Base-by-base conservation (phyloP, 257 asterid genomes). In the Solanum habrochaites region DNA sequence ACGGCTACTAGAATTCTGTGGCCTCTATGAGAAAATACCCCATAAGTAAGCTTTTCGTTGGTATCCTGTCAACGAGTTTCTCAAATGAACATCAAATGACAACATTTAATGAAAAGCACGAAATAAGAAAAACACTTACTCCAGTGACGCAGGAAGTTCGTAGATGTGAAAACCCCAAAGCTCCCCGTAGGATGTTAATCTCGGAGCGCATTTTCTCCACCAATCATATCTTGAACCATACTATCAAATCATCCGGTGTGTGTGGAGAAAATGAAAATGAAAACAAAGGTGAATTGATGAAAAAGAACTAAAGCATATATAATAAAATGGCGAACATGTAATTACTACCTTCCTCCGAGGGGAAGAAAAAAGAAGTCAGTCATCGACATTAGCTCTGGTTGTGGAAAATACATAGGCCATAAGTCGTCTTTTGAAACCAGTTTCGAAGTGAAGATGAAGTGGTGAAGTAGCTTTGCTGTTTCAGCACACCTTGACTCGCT, bases 21-120 rank as follows among this genome's bases (percentile, higher is more conserved):
- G 91, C 45, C 90, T 85, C 93, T 90, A n/a, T n/a, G n/a, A n/a
- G 83, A 95, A 96, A 71, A 95, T 96, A 0, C 98, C 99, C 99
- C 98, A 96, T 25, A 96, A 90, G 85, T 92, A 96, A 83, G 87
- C 88, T 80, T 93, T 91, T 7, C 88, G 88, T 52, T 88, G 90
- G 80, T 91, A 96, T 88, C 91, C 97, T 96, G 96, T 91, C 91
- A 29, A 31, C 32, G 32, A 31, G n/a, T 31, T 31, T 31, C 3
- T 31, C 32, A 31, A 31, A 31, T 31, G 3, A 31, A 31, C 32
- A 31, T 31, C 3, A 43, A 16, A 75, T 27, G 13, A 67, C 39
- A 29, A 29, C 16, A 27, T 70, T 40, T 70, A 32, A 31, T n/a
- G 70, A n/a, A 72, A 72, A n/a, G 52, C 52, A 13, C 6, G 52